These are phyloP conservation scores for Rhizodiscina lignyota DNA, from an alignment of 495 filamentous ascomycete species.

Conservation along the genomic window DNA sequence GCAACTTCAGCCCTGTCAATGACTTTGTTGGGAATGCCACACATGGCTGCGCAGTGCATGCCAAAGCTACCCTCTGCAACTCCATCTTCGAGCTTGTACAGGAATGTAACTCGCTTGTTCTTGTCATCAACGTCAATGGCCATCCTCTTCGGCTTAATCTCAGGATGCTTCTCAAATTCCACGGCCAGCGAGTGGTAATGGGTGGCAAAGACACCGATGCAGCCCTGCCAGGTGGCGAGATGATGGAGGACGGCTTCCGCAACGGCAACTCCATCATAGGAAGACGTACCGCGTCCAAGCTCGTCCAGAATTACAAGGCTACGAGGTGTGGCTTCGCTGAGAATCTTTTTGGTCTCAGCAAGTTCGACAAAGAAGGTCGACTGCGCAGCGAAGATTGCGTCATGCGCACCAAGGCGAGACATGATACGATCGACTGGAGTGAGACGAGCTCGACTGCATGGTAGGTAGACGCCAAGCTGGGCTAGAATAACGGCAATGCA, in stretches of 20 bases:
- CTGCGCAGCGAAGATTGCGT: constrained; percentile 98
- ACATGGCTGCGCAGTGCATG: constrained; percentile 99
- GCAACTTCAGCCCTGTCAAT: constrained; percentile 77
- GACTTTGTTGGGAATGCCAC: constrained; percentile 70
- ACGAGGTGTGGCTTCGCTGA: constrained; percentile 84
- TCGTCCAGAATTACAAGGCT: constrained; percentile 97
- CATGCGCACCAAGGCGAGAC: constrained; percentile 94
- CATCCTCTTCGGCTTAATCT: constrained; percentile 77
- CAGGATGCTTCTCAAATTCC: constrained; percentile 78
- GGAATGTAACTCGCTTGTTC: constrained; percentile 67
- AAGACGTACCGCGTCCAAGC: constrained; percentile 82
- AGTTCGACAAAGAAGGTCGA: constrained; percentile 98
- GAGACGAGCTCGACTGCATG: constrained; percentile 63
- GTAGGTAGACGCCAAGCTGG: constrained; percentile 92
- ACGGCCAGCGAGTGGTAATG: constrained; percentile 90
- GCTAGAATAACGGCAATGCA: constrained; percentile 97
- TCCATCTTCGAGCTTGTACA: constrained; percentile 89
- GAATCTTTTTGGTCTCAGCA: constrained; percentile 95
- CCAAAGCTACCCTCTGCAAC: constrained; percentile 96
- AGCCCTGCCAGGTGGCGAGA: constrained; percentile 81
- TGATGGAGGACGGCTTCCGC: constrained; percentile 94
- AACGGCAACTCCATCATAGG: constrained; percentile 91
- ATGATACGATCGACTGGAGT: constrained; percentile 96
- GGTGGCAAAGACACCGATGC: constrained; percentile 92
- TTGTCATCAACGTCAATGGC: constrained; percentile 84